These are phyloP conservation scores for Candida ovalis DNA, from an alignment of 805 yeast genomes.

Conservation along the genomic window DNA sequence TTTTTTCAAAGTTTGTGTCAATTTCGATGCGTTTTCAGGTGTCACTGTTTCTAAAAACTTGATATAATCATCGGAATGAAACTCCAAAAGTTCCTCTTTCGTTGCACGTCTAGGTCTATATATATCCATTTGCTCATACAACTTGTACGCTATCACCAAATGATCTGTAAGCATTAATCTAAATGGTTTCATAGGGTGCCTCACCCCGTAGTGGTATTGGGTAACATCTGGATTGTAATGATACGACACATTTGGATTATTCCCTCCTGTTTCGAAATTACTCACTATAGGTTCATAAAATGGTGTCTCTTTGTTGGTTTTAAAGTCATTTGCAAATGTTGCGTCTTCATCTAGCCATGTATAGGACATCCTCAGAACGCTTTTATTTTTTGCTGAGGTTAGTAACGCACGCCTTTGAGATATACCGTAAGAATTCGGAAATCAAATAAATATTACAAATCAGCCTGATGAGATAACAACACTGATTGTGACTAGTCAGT, in stretches of 20 bases:
- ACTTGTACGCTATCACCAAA: slow-evolving; percentile 75
- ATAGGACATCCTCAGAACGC: slow-evolving; percentile 12
- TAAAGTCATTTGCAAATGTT: slow-evolving; percentile 23
- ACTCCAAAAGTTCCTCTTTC: slow-evolving; percentile 68
- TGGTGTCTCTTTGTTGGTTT: slow-evolving; percentile 37
- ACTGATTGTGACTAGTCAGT: no score
- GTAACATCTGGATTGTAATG: slow-evolving; percentile 82
- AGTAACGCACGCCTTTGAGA: neutral
- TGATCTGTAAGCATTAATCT: slow-evolving; percentile 92
- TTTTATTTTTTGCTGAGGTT: neutral
- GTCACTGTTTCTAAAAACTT: slow-evolving; percentile 72
- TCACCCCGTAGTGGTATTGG: slow-evolving; percentile 83
- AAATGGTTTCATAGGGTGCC: slow-evolving; percentile 99
- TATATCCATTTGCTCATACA: slow-evolving; percentile 87
- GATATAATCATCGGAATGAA: slow-evolving; percentile 85
- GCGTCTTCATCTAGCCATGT: slow-evolving; percentile 27
- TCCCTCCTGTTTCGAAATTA: slow-evolving; percentile 34
- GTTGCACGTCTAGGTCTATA: slow-evolving; percentile 84
- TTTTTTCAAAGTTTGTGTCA: slow-evolving; percentile 53
- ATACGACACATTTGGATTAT: slow-evolving; percentile 69
- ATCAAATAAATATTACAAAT: neutral
- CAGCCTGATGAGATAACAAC: no score
- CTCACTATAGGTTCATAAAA: slow-evolving; percentile 41
- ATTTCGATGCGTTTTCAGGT: slow-evolving; percentile 65
- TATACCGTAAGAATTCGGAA: neutral